Conservation (phyloP, 75 land plant genomes). For the Isoetes taiwanensis region DNA sequence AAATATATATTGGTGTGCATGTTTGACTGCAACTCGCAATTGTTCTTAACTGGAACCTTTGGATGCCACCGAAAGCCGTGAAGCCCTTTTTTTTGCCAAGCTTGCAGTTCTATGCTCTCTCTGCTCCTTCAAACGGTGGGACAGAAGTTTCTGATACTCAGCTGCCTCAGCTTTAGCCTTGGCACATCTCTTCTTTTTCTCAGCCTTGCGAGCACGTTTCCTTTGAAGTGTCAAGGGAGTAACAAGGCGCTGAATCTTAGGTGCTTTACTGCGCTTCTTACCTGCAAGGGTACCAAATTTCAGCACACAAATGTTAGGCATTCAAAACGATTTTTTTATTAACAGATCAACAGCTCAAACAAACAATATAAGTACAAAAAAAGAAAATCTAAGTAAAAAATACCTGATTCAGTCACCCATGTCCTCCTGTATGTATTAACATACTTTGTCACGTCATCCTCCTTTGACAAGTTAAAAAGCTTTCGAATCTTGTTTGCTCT, state of each 20-base stretch:
- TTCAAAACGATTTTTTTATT: too few species aligned
- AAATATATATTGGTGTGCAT: too few species aligned
- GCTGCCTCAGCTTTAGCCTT: constrained; percentile 85
- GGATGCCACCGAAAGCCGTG: constrained; percentile 52
- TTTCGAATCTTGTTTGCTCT: constrained; percentile 79
- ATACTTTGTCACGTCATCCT: constrained; percentile 75
- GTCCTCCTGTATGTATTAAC: constrained; percentile 72
- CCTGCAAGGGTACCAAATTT: constrained; percentile 29
- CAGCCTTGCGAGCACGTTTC: constrained; percentile 64
- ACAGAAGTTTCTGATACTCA: constrained; percentile 84
- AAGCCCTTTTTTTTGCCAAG: constrained; percentile 46
- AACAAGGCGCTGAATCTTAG: constrained; percentile 88
- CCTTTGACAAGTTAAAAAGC: constrained; percentile 65
- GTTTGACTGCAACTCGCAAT: too few species aligned
- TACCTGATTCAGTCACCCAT: constrained; percentile 51
- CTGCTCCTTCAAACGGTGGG: constrained; percentile 72
- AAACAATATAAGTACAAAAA: neutral
- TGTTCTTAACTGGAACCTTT: too few species aligned
- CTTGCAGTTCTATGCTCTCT: constrained; percentile 61
- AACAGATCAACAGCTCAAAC: too few species aligned
- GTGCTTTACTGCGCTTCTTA: constrained; percentile 77
- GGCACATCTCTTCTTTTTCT: constrained; percentile 66
- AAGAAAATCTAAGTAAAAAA: neutral
- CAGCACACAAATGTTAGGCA: neutral
- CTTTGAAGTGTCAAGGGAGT: constrained; percentile 80